Conservation (phyloP, 805 yeast species). For the Pichia manshurica region DNA sequence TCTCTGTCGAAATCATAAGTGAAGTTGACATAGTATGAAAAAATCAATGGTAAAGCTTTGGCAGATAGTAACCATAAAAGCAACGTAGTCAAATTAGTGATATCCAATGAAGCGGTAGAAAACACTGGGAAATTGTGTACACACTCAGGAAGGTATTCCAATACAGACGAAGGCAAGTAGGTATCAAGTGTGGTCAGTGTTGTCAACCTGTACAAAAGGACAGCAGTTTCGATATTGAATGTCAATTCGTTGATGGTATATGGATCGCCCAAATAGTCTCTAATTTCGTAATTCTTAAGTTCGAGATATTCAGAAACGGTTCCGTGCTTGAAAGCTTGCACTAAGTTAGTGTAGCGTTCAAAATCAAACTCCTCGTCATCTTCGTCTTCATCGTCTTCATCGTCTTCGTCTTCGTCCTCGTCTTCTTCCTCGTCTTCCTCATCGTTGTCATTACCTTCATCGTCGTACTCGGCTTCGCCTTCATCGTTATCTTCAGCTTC, state of each 20-base stretch:
- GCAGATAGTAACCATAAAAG: conserved; percentile 38
- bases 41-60: conserved; percentile 35
- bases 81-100: conserved; percentile 30
- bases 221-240: conserved; percentile 21
- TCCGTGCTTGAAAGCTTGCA: conserved; percentile 11
- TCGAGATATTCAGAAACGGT: conserved; percentile 19
- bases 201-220: conserved; percentile 17
- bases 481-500: conserved; percentile 75
- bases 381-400: conserved; percentile 52
- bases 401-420: conserved; percentile 28
- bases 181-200: conserved; percentile 17
- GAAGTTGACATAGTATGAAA: conserved; percentile 50
- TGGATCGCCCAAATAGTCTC: conserved; percentile 32
- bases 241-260: conserved; percentile 27
- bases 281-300: conserved; percentile 23
- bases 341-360: conserved; percentile 9
- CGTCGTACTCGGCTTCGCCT: conserved; percentile 37
- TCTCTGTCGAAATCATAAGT: conserved; percentile 48
- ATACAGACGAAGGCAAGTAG: conserved; percentile 23
- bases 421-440: conserved; percentile 73
- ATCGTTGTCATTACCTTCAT: conserved; percentile 16
- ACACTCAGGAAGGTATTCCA: conserved; percentile 23
- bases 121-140: conserved; percentile 25
- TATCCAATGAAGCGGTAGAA: conserved; percentile 34
- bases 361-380: conserved; percentile 14